Evolutionary conservation across 192 early-diverging fungal species (phyloP).

Genomic region (Gonapodya sp.): DNA sequence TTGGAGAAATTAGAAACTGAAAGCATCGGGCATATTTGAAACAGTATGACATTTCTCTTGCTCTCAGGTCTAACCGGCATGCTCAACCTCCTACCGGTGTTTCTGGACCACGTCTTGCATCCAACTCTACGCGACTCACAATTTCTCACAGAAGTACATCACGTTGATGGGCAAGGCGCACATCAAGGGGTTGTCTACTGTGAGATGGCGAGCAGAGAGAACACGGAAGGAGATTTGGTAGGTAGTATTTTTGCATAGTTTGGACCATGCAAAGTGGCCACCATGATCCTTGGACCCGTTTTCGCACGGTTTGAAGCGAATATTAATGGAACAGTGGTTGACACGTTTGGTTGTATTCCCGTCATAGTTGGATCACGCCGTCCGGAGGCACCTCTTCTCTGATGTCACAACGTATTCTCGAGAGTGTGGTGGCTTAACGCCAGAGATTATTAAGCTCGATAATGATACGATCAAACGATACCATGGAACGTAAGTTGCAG

Average conservation of each 20-base stretch:
- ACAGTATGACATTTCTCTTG: slow-evolving; percentile 11
- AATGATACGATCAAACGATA: slow-evolving; percentile 69
- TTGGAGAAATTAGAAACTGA: slow-evolving; percentile 25
- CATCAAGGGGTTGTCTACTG: slow-evolving; percentile 72
- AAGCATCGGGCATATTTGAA: neutral
- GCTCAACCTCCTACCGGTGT: slow-evolving; percentile 61
- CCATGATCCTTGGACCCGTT: slow-evolving; percentile 24
- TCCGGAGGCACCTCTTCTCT: slow-evolving; percentile 39
- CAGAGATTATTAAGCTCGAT: slow-evolving; percentile 55
- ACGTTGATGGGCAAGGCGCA: slow-evolving; percentile 56
- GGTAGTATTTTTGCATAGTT: slow-evolving; percentile 30
- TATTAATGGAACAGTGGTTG: neutral
- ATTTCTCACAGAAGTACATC: slow-evolving; percentile 73
- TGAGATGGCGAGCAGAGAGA: slow-evolving; percentile 66
- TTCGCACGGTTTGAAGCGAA: slow-evolving; percentile 17
- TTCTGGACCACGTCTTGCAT: slow-evolving; percentile 70
- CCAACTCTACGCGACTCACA: slow-evolving; percentile 62
- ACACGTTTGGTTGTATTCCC: neutral
- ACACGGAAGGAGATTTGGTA: slow-evolving; percentile 55
- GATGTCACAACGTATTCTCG: slow-evolving; percentile 47
- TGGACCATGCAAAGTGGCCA: too few species aligned
- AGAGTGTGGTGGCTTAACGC: slow-evolving; percentile 69
- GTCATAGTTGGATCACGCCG: slow-evolving; percentile 31
- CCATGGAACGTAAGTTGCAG: slow-evolving; percentile 48
- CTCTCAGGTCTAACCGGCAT: slow-evolving; percentile 52